These are phyloP conservation scores for Ascoidea asiatica DNA, from an alignment of 805 yeast genomes.

Conservation along the genomic window DNA sequence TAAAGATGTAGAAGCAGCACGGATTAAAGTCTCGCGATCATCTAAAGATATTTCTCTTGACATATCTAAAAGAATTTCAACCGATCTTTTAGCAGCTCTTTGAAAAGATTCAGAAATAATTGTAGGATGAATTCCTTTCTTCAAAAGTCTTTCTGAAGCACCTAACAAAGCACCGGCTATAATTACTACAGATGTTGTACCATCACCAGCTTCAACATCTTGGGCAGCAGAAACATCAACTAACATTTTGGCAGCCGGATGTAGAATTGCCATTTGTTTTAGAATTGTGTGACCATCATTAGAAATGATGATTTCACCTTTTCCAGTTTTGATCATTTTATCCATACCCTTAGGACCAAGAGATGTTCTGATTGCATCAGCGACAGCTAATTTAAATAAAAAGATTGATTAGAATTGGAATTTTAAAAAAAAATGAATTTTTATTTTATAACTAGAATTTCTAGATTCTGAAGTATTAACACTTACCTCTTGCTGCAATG, in stretches of 20 bases:
- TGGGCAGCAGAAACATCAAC: constrained; percentile 97
- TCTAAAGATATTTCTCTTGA: constrained; percentile 62
- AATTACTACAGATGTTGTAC: constrained; percentile 95
- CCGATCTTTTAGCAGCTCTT: constrained; percentile 73
- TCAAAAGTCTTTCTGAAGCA: constrained; percentile 85
- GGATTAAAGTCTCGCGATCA: constrained; percentile 72
- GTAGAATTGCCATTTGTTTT: constrained; percentile 95
- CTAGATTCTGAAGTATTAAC: background rate
- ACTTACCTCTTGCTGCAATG: constrained; percentile 56
- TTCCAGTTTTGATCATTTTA: constrained; percentile 91
- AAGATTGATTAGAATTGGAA: background rate
- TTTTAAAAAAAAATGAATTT: no score
- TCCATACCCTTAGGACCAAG: constrained; percentile 99
- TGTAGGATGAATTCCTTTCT: constrained; percentile 91
- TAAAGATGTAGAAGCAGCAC: constrained; percentile 91
- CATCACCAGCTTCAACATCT: constrained; percentile 99
- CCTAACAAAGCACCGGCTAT: constrained; percentile 88
- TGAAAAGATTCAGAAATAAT: constrained; percentile 89
- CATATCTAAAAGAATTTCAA: constrained; percentile 75
- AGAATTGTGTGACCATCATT: constrained; percentile 97
- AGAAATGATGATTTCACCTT: constrained; percentile 86
- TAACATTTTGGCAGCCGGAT: constrained; percentile 97
- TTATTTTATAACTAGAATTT: background rate
- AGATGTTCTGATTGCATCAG: constrained; percentile 90
- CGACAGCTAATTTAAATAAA: constrained; percentile 40